Percentiles rank a stretch among this genome's conserved stretches.
phyloP scores from a whole-genome alignment of 208 protist genomes.

The Crithidia sp. region DNA sequence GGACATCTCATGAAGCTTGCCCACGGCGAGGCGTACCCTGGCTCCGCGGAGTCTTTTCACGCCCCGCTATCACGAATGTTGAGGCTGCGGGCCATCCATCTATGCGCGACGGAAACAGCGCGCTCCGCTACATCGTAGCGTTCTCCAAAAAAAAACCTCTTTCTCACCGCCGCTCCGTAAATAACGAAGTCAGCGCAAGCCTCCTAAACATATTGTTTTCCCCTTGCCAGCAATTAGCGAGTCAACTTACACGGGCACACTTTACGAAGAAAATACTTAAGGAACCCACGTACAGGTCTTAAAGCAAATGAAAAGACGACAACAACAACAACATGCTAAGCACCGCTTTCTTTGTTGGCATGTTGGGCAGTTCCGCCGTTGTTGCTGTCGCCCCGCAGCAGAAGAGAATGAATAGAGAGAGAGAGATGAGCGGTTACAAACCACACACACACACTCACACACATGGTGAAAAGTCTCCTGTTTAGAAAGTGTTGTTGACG shows the following conservation, averaged over 20 bases:
- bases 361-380: background rate
- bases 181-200: too few relatives aligned
- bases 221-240: background rate
- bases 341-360: background rate
- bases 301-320: background rate
- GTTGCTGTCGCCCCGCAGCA: background rate
- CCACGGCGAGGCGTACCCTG: too few relatives aligned
- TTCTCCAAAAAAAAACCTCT: too few relatives aligned
- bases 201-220: too few relatives aligned
- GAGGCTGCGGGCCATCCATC: too few relatives aligned
- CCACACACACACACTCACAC: background rate
- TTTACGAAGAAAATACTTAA: background rate
- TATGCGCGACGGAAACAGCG: too few relatives aligned
- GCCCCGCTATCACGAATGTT: too few relatives aligned
- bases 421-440: background rate
- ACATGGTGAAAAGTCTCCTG: too few relatives aligned
- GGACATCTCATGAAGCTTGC: too few relatives aligned
- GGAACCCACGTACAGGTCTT: background rate
- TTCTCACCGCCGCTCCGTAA: too few relatives aligned
- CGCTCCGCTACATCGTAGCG: too few relatives aligned
- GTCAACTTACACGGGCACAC: background rate
- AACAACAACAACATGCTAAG: background rate
- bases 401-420: slow-evolving; percentile 3
- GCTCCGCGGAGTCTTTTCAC: too few relatives aligned
- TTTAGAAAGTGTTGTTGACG: slow-evolving; percentile 95